Conservation (phyloP, 192 early-diverging fungal species). For the Podila epigama region DNA sequence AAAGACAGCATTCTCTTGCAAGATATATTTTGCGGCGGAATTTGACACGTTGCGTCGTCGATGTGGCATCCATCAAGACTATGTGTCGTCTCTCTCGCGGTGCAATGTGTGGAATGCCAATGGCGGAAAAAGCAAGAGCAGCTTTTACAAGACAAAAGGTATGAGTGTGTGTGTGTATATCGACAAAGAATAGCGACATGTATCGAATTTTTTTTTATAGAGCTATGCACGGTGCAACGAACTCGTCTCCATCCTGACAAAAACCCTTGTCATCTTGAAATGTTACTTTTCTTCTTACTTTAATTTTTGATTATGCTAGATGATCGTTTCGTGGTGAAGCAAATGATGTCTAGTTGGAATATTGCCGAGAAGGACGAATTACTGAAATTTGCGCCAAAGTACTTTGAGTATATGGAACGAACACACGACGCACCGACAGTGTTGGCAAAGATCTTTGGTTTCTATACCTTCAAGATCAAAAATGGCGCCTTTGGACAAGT, state of each 20-base stretch:
- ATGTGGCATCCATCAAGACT: conserved; percentile 82
- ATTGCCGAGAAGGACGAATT: conserved; percentile 85
- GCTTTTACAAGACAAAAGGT: conserved; percentile 85
- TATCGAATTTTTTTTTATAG: too few relatives aligned
- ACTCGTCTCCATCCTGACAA: too few relatives aligned
- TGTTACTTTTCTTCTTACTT: not conserved
- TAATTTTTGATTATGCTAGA: conserved; percentile 56
- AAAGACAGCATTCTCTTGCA: conserved; percentile 77
- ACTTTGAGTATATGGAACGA: conserved; percentile 85
- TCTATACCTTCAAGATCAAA: conserved; percentile 87
- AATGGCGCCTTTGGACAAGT: conserved; percentile 71
- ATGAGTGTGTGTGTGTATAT: too few relatives aligned
- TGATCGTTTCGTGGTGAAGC: conserved; percentile 87
- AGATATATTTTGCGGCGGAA: conserved; percentile 85
- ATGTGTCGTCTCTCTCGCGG: conserved; percentile 80
- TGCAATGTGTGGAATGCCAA: conserved; percentile 79
- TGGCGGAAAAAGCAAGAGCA: conserved; percentile 91
- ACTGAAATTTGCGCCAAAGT: conserved; percentile 87
- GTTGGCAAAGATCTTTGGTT: conserved; percentile 88
- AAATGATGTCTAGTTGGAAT: conserved; percentile 77
- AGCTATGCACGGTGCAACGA: too few relatives aligned
- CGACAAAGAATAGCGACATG: too few relatives aligned
- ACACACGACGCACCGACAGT: conserved; percentile 73
- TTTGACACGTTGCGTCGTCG: conserved; percentile 85
- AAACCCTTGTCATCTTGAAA: too few relatives aligned